Conservation (phyloP, 1,284 basidiomycete genomes). For the Heliocybe sulcata region DNA sequence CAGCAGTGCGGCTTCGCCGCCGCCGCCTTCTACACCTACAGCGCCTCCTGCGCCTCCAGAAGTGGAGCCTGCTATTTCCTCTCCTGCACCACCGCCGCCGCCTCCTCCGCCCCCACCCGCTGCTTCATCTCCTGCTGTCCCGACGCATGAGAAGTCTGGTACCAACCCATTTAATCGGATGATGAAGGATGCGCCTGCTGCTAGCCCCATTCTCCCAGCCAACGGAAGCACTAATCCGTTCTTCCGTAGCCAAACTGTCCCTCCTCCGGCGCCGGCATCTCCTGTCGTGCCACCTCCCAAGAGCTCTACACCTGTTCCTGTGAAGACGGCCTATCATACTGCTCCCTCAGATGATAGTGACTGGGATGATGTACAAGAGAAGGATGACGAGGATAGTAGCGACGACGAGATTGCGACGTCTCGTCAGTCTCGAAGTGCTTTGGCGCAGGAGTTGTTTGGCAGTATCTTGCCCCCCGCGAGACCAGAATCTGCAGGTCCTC, state of each 20-base stretch:
- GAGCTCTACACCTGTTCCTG: slow-evolving; percentile 33
- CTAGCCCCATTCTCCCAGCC: slow-evolving; percentile 23
- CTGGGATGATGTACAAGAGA: slow-evolving; percentile 82
- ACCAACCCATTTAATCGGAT: slow-evolving; percentile 71
- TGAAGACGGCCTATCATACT: slow-evolving; percentile 52
- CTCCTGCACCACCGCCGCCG: slow-evolving; percentile 27
- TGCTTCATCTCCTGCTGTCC: slow-evolving; percentile 18
- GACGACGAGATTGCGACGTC: slow-evolving; percentile 73
- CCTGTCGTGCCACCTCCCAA: slow-evolving; percentile 13
- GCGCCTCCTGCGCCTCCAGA: slow-evolving; percentile 20
- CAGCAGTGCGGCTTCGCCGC: slow-evolving; percentile 21
- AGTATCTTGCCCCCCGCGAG: slow-evolving; percentile 48
- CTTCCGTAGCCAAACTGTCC: slow-evolving; percentile 35
- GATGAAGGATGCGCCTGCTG: slow-evolving; percentile 37
- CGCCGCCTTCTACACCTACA: slow-evolving; percentile 18
- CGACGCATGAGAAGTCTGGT: slow-evolving; percentile 25
- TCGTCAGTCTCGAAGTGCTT: slow-evolving; percentile 57
- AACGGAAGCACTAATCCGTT: slow-evolving; percentile 52
- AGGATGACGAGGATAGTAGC: slow-evolving; percentile 64
- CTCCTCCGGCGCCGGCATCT: slow-evolving; percentile 11
- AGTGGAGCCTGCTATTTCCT: slow-evolving; percentile 8
- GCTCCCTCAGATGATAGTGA: slow-evolving; percentile 60
- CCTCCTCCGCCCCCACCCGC: slow-evolving; percentile 26
- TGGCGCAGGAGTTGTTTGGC: slow-evolving; percentile 78
- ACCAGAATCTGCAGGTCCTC: slow-evolving; percentile 31